phyloP scores from a whole-genome alignment of 495 filamentous ascomycete species.

The Penicillium paradoxum region DNA sequence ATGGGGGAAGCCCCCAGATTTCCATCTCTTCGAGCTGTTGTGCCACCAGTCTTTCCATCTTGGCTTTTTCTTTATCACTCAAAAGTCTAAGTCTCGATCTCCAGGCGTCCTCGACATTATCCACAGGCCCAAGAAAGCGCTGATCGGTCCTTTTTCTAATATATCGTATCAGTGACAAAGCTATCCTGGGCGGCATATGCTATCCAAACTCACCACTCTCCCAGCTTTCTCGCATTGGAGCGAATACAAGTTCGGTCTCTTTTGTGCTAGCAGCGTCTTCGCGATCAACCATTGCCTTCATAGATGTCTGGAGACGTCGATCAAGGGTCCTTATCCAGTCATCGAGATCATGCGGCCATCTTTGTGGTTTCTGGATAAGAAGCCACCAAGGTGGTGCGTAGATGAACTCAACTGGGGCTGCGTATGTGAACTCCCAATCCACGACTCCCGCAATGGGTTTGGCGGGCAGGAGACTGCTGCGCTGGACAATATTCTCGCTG shows the following conservation, averaged over 20 bases:
- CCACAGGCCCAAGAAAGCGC: neutral
- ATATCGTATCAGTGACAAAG: neutral
- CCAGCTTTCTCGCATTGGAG: neutral
- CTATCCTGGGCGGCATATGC: neutral
- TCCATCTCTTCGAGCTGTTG: slow-evolving; percentile 6
- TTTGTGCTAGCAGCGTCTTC: neutral
- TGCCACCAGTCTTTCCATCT: slow-evolving; percentile 7
- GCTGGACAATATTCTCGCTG: too few species aligned
- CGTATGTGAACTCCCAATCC: slow-evolving; percentile 16
- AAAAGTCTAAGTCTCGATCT: slow-evolving; percentile 11
- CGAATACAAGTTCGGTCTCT: neutral
- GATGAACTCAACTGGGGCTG: slow-evolving; percentile 12
- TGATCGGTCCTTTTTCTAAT: neutral
- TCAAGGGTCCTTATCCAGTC: neutral
- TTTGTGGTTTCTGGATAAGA: slow-evolving; percentile 4
- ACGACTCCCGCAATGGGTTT: slow-evolving; percentile 5
- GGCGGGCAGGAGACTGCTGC: too few species aligned
- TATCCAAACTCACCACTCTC: neutral
- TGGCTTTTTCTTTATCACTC: neutral
- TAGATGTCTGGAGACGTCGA: neutral
- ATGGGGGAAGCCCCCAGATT: neutral
- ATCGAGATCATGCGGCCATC: neutral
- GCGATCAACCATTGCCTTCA: neutral
- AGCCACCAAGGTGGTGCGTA: slow-evolving; percentile 14
- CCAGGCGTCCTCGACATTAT: slow-evolving; percentile 1